Percentiles rank a stretch among this genome's conserved stretches.
Conservation (phyloP, 1,284 basidiomycete species). For the Puccinia horiana region DNA sequence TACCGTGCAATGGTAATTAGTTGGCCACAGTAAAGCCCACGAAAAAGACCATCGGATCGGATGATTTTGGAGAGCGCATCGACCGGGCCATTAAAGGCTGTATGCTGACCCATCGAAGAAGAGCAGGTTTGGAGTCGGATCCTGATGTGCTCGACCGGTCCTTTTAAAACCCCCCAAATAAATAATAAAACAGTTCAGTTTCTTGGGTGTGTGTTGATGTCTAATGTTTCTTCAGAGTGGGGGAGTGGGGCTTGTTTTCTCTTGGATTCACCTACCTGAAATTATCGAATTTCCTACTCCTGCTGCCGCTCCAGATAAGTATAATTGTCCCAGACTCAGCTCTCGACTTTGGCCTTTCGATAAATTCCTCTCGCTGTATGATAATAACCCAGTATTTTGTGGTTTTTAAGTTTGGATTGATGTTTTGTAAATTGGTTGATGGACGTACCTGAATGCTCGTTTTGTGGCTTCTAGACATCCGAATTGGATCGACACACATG, state of each 20-base stretch:
- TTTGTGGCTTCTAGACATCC: conserved; percentile 87
- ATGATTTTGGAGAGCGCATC: conserved; percentile 37
- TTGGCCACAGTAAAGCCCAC: conserved; percentile 34
- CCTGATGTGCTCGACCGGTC: conserved; percentile 95
- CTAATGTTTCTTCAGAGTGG: background rate
- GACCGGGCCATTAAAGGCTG: background rate
- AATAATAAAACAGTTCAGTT: background rate
- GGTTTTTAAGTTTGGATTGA: conserved; percentile 10
- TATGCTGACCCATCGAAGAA: conserved; percentile 48
- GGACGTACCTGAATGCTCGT: conserved; percentile 68
- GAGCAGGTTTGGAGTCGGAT: conserved; percentile 68
- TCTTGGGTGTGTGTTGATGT: background rate
- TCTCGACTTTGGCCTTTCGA: conserved; percentile 51
- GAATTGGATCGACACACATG: conserved; percentile 96
- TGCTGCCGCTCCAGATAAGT: conserved; percentile 76
- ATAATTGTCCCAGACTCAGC: conserved; percentile 70
- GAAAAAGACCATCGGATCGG: conserved; percentile 36
- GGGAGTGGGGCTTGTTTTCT: background rate
- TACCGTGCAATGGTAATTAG: conserved; percentile 28
- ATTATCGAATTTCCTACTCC: conserved; percentile 89
- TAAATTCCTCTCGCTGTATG: conserved; percentile 15
- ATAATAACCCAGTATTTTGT: background rate
- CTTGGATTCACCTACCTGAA: conserved; percentile 61
- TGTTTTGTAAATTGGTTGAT: conserved; percentile 44
- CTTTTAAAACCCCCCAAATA: too few relatives aligned